These are phyloP conservation scores for Pelargonium nanum DNA, from an alignment of 345 rosid species.

Conservation along the genomic window DNA sequence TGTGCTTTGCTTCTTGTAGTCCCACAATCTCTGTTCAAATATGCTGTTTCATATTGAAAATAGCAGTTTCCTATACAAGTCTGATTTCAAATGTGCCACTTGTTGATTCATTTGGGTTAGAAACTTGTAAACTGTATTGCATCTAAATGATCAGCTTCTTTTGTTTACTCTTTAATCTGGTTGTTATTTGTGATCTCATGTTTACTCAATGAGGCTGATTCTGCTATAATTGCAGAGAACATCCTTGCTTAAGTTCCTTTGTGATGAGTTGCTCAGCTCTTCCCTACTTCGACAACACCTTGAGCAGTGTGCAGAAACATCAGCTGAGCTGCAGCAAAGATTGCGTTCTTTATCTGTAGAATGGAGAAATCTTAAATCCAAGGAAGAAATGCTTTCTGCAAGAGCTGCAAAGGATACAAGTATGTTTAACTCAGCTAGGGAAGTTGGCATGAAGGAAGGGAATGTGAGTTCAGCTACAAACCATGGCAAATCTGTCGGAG, in stretches of 20 bases:
- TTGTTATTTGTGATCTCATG: constrained; percentile 5
- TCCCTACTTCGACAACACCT: constrained; percentile 80
- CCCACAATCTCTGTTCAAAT: not conserved
- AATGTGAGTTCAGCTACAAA: constrained; percentile 15
- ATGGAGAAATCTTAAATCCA: constrained; percentile 58
- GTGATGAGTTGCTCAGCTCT: constrained; percentile 85
- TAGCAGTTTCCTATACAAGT: not conserved
- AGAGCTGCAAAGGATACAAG: constrained; percentile 45
- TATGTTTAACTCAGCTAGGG: constrained; percentile 28
- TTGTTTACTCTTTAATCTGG: not conserved
- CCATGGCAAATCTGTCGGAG: constrained; percentile 13
- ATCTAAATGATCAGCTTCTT: not conserved
- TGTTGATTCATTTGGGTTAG: not conserved
- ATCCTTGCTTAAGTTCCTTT: constrained; percentile 65
- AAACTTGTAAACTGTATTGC: not conserved
- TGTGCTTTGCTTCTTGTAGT: not conserved
- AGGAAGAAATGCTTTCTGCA: constrained; percentile 50
- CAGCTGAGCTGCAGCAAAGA: constrained; percentile 76
- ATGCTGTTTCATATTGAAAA: no score
- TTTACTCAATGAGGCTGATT: constrained; percentile 10
- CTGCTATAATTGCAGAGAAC: constrained; percentile 56
- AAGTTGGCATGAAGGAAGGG: constrained; percentile 27
- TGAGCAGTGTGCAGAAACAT: constrained; percentile 72
- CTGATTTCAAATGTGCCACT: no score
- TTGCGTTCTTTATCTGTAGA: constrained; percentile 57